A percentile compares a stretch with the other conserved stretches of the same genome.
Conservation (phyloP, 139 green algal species). For the Micractinium conductrix region DNA sequence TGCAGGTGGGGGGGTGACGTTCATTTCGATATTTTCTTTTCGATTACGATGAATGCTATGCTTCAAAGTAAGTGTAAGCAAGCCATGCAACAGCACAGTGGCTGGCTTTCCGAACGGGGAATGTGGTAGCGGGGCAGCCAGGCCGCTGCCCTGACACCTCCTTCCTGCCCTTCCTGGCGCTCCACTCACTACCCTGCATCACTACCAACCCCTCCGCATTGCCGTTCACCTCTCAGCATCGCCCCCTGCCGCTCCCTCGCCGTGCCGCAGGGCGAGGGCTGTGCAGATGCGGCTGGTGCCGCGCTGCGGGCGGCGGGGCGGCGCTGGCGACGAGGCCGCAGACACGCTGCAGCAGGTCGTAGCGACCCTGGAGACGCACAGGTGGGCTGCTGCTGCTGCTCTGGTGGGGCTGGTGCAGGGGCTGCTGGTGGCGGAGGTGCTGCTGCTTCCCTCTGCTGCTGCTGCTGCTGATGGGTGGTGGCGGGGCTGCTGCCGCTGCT, state of each 20-base stretch:
- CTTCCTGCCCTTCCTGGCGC: too few species aligned
- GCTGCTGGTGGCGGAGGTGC: background rate
- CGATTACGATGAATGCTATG: too few species aligned
- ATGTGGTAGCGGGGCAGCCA: too few species aligned
- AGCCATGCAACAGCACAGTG: too few species aligned
- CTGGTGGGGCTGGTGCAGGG: background rate
- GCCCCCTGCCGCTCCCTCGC: background rate
- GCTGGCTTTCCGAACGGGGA: too few species aligned
- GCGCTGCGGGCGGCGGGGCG: background rate
- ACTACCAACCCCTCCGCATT: too few species aligned
- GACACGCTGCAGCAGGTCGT: constrained; percentile 33
- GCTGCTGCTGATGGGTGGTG: background rate
- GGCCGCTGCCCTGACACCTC: too few species aligned
- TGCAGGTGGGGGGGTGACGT: background rate
- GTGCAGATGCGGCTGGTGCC: constrained; percentile 23
- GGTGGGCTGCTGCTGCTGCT: too few species aligned
- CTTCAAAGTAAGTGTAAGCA: too few species aligned
- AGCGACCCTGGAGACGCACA: constrained; percentile 1
- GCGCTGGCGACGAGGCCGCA: background rate
- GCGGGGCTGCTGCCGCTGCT: background rate
- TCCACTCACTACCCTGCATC: too few species aligned
- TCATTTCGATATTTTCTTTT: too few species aligned
- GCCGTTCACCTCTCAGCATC: background rate
- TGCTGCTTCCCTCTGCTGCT: background rate
- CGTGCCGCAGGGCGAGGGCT: background rate